Conservation (phyloP, 768 basidiomycete genomes). For the Mycena olivaceomarginata region DNA sequence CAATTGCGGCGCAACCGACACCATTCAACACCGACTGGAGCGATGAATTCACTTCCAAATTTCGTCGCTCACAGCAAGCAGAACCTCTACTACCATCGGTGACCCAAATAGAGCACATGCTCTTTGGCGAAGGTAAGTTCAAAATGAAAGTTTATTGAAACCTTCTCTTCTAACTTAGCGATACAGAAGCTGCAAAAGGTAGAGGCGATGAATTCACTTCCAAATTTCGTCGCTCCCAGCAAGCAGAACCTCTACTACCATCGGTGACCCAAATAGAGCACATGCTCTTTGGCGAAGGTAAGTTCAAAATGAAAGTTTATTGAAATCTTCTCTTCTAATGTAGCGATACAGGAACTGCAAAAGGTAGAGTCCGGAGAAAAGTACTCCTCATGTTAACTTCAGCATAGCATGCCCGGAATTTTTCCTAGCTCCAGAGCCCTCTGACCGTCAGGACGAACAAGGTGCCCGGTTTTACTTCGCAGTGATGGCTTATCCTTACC, state of each 20-base stretch:
- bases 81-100: conserved; percentile 24
- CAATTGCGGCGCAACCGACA: conserved; percentile 28
- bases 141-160: not conserved
- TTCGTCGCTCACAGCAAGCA: conserved; percentile 13
- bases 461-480: not conserved
- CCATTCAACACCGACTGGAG: conserved; percentile 17
- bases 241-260: conserved; percentile 16
- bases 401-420: not conserved
- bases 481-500: not conserved
- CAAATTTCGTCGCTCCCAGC: conserved; percentile 22
- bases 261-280: conserved; percentile 21
- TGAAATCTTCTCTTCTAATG: not conserved
- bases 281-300: conserved; percentile 26
- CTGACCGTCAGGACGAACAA: not conserved
- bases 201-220: conserved; percentile 32
- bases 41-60: conserved; percentile 31
- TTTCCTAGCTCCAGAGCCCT: not conserved
- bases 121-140: conserved; percentile 29
- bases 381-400: no score
- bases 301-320: not conserved
- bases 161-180: not conserved
- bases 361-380: not conserved
- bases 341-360: not conserved
- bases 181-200: no score
- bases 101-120: conserved; percentile 10